These are phyloP conservation scores for Penicillium crystallinum DNA, from an alignment of 495 filamentous ascomycete genomes.

Conservation along the genomic window DNA sequence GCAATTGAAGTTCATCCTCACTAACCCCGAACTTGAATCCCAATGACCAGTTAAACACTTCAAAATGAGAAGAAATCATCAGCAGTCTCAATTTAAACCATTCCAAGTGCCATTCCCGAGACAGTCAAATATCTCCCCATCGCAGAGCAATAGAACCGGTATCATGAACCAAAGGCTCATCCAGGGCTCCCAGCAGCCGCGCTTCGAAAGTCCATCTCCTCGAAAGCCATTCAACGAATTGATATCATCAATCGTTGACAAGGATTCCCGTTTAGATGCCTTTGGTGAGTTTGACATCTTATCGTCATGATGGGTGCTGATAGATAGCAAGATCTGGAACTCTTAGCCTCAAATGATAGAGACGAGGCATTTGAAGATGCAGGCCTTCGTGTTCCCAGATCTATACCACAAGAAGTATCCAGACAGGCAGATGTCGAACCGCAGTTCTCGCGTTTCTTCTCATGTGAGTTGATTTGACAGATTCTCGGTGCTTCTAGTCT, in stretches of 20 bases:
- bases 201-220: conserved; percentile 2
- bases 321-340: conserved; percentile 29
- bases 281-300: conserved; percentile 40
- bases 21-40: background rate
- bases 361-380: background rate
- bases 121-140: conserved; percentile 5
- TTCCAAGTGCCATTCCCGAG: conserved; percentile 11
- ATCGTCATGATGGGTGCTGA: background rate
- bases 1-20: background rate
- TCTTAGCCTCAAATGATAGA: conserved; percentile 30
- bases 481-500: background rate
- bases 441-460: conserved; percentile 29
- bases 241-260: conserved; percentile 9
- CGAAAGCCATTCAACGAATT: background rate
- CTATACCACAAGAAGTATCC: background rate
- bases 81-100: background rate
- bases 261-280: conserved; percentile 37
- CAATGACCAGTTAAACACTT: background rate
- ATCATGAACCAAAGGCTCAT: conserved; percentile 25
- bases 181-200: conserved; percentile 21
- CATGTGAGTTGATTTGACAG: conserved; percentile 18
- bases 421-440: background rate
- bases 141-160: conserved; percentile 9
- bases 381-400: background rate
- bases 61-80: conserved; percentile 12